Percentiles rank a stretch among this genome's conserved stretches.
Conservation (phyloP, 768 basidiomycete species). For the Phallus indusiatus region DNA sequence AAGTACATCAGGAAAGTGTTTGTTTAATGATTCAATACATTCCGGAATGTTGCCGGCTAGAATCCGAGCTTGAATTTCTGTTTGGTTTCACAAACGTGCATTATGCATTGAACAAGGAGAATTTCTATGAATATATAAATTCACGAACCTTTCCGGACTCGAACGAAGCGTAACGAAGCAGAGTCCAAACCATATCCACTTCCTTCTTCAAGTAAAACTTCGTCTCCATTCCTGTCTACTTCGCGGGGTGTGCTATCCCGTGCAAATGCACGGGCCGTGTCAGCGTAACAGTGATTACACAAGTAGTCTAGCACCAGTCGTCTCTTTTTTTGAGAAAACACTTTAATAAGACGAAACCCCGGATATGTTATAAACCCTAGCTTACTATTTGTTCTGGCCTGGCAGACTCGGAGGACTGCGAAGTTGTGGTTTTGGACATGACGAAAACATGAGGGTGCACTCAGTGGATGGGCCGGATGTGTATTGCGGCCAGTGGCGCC, state of each 20-base stretch:
- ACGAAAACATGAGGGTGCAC: neutral
- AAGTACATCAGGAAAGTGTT: slow-evolving; percentile 70
- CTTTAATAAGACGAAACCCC: neutral
- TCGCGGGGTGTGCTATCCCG: slow-evolving; percentile 52
- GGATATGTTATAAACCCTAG: neutral
- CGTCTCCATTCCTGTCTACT: slow-evolving; percentile 64
- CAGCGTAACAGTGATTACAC: slow-evolving; percentile 61
- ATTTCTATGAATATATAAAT: too few species aligned
- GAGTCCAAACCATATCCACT: slow-evolving; percentile 25
- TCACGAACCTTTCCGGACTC: slow-evolving; percentile 46
- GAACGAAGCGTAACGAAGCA: slow-evolving; percentile 34
- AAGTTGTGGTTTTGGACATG: neutral
- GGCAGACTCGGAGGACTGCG: neutral
- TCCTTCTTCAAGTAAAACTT: slow-evolving; percentile 29
- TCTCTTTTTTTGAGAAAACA: neutral
- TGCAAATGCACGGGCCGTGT: slow-evolving; percentile 59
- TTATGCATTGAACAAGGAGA: slow-evolving; percentile 6
- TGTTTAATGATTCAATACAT: slow-evolving; percentile 55
- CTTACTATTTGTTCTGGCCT: neutral
- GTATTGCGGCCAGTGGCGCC: too few species aligned
- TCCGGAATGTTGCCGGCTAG: slow-evolving; percentile 68
- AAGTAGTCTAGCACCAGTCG: slow-evolving; percentile 66
- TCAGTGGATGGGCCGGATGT: too few species aligned
- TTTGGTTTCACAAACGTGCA: slow-evolving; percentile 6
- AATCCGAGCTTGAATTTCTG: slow-evolving; percentile 64